Evolutionary conservation across 2,329 filamentous ascomycete species (phyloP), one percentile per base, ranked within the genome.

Genomic region (Penicillium sp.): DNA sequence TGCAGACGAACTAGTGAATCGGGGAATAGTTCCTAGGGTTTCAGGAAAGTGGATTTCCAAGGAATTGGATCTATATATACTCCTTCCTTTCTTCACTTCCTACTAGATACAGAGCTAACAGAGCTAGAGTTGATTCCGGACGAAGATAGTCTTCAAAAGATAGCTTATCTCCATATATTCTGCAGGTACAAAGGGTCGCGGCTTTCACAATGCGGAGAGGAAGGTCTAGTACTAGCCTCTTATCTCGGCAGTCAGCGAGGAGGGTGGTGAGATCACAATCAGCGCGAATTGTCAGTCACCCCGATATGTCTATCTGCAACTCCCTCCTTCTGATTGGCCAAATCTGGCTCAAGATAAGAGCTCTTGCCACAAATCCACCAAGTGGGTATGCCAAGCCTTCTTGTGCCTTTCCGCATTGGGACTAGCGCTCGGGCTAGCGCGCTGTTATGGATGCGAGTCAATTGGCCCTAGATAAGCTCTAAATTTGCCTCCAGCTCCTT

Each of bases 381-480:
- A 43, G 46, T 49, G 51, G 51, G 46, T 16, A 40, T 16, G 39
- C 40, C 47, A 49, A 49, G n/a, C 34, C 34, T 14, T 36, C 14
- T n/a, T 36, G 34, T 13, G 31, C 51, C 40, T 54, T 49, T 44
- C 51, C 24, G 34, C 13, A n/a, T n/a, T 4, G 14, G 34, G 34
- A 16, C 34, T 36, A 36, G 10, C 1, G 36, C 43, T n/a, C 1
- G 32, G 11, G 4, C 21, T 54, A 54, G 51, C 32, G 40, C 16
- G 4, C n/a, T 16, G 32, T 39, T 32, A 18, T 44, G 31, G 29
- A 40, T 34, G 24, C 11, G 45, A 49, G 51, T 34, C 51, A 49
- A 54, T 54, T 54, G 51, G 51, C 46, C 45, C 43, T 40, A 54
- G 51, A 54, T 54, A 54, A 54, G 51, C 31, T 44, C 50, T 38